Evolutionary conservation across 495 filamentous ascomycete species (phyloP).

Genomic region (Astrothelium subdiscretum): DNA sequence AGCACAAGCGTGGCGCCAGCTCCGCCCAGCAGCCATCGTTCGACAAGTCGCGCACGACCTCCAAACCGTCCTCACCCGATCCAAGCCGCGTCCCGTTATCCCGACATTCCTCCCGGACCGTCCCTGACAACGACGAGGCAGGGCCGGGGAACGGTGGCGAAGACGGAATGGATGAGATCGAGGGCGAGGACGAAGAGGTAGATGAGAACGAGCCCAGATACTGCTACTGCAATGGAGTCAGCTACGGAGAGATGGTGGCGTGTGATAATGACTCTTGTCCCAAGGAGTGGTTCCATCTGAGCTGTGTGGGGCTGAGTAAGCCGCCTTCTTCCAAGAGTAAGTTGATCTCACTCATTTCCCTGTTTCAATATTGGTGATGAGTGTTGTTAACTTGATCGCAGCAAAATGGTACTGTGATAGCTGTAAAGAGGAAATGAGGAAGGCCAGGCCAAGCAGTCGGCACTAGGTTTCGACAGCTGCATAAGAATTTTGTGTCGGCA

Average conservation of each 20-base stretch:
- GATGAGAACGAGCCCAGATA: constrained; percentile 78
- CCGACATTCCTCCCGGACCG: neutral
- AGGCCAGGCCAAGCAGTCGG: neutral
- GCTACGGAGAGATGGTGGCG: constrained; percentile 97
- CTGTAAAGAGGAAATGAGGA: neutral
- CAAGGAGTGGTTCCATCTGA: constrained; percentile 92
- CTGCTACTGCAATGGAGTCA: constrained; percentile 86
- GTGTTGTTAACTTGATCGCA: neutral
- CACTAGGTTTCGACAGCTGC: neutral
- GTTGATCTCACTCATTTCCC: neutral
- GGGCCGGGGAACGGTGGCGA: constrained; percentile 16
- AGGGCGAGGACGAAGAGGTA: constrained; percentile 49
- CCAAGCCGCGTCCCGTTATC: neutral
- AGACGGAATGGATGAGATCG: constrained; percentile 6
- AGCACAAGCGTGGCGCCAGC: constrained; percentile 1
- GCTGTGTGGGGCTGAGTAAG: constrained; percentile 77
- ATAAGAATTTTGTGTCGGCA: no score
- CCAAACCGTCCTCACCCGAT: neutral
- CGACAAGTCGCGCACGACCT: neutral
- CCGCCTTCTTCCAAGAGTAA: constrained; percentile 40
- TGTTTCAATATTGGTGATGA: neutral
- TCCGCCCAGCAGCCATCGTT: neutral
- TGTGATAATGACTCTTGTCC: constrained; percentile 82
- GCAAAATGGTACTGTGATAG: neutral
- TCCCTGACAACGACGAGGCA: neutral